A percentile compares a stretch with the other conserved stretches of the same genome.
Evolutionary conservation across 2,329 filamentous ascomycete species (phyloP).

Genomic region (Aspergillus ibericus): DNA sequence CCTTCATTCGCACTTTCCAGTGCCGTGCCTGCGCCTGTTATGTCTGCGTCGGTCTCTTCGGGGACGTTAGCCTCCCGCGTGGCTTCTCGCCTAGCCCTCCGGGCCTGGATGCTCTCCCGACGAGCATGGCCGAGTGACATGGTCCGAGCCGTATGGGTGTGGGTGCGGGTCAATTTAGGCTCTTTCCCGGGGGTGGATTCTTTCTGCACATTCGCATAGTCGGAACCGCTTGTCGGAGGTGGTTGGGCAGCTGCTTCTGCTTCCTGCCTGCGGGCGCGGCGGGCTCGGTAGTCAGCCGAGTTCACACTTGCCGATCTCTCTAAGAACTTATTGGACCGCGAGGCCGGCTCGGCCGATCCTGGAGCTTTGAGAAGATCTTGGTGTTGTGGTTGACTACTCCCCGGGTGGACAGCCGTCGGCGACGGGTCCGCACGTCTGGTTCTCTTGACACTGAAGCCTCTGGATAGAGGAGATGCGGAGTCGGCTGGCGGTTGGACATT

Average conservation of each 20-base stretch:
- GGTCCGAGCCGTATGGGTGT: constrained; percentile 68
- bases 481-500: constrained; percentile 79
- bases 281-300: constrained; percentile 72
- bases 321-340: constrained; percentile 67
- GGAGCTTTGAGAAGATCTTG: constrained; percentile 77
- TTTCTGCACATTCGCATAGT: constrained; percentile 56
- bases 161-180: constrained; percentile 58
- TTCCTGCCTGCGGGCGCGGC: constrained; percentile 59
- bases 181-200: constrained; percentile 49
- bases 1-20: constrained; percentile 55
- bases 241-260: constrained; percentile 63
- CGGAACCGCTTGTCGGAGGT: constrained; percentile 74
- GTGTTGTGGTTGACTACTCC: constrained; percentile 66
- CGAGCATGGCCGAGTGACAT: constrained; percentile 88
- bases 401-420: constrained; percentile 59
- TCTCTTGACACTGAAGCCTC: constrained; percentile 83
- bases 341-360: constrained; percentile 58
- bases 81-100: constrained; percentile 72
- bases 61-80: constrained; percentile 74
- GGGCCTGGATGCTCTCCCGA: constrained; percentile 86
- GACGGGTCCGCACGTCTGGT: constrained; percentile 55
- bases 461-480: constrained; percentile 64
- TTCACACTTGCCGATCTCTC: constrained; percentile 90
- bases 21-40: constrained; percentile 57
- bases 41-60: constrained; percentile 85